A percentile compares a stretch with the other conserved stretches of the same genome.
These are phyloP conservation scores for Aureobasidium sp. DNA, from an alignment of 2,329 filamentous ascomycete species.

Conservation along the genomic window DNA sequence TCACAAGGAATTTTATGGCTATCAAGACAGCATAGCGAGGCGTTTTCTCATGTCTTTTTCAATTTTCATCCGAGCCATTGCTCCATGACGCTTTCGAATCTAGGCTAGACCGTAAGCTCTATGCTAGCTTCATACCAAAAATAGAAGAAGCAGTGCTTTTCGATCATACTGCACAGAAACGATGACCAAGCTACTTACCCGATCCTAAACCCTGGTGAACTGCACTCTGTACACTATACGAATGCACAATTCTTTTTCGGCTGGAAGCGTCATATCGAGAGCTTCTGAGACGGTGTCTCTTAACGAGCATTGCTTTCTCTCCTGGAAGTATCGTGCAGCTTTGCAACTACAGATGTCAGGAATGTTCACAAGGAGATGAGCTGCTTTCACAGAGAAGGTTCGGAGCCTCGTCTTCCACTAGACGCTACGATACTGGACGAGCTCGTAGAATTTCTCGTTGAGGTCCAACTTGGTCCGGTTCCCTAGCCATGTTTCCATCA, in stretches of 20 bases:
- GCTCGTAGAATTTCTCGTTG: no score
- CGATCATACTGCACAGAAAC: background rate
- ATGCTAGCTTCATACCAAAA: background rate
- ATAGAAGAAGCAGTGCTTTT: background rate
- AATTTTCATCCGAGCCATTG: background rate
- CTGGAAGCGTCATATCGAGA: no score
- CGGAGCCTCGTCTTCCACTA: background rate
- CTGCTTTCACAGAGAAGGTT: background rate
- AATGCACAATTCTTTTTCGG: no score
- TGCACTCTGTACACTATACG: background rate
- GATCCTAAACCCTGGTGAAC: background rate
- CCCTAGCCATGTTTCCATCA: no score
- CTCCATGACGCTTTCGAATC: background rate
- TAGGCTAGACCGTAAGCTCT: background rate
- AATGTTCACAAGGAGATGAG: background rate
- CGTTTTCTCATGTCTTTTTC: background rate
- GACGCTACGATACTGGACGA: no score
- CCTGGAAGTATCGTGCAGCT: background rate
- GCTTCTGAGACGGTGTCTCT: background rate
- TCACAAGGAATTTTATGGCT: background rate
- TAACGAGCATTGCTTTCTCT: background rate
- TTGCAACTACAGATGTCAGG: background rate
- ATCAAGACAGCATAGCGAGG: constrained; percentile 7
- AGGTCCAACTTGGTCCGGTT: no score
- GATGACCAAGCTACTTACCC: background rate